Percentiles rank a stretch among this genome's conserved stretches.
Conservation (phyloP, 768 basidiomycete genomes). For the Tylopilus subfusipes region DNA sequence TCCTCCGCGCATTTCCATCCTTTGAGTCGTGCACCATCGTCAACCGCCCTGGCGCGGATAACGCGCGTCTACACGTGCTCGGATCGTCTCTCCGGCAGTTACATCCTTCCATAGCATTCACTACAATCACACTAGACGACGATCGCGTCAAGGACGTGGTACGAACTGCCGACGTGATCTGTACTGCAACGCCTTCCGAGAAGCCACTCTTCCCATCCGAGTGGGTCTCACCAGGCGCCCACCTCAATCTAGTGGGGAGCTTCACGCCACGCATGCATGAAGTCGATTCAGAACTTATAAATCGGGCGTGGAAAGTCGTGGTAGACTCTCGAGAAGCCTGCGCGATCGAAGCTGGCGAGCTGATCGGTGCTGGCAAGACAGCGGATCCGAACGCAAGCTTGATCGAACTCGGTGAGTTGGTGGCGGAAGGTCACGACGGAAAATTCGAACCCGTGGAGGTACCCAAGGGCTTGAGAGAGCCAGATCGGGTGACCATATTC, state of each 20-base stretch:
- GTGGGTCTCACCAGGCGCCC: slow-evolving; percentile 60
- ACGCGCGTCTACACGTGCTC: slow-evolving; percentile 45
- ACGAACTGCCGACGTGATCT: slow-evolving; percentile 46
- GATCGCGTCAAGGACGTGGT: slow-evolving; percentile 11
- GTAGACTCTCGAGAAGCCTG: slow-evolving; percentile 78
- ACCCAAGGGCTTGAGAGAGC: slow-evolving; percentile 10
- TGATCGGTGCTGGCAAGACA: slow-evolving; percentile 51
- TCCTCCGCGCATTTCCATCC: slow-evolving; percentile 54
- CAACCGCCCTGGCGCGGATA: slow-evolving; percentile 48
- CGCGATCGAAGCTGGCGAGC: slow-evolving; percentile 75
- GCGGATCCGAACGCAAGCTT: slow-evolving; percentile 38
- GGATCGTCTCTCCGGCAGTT: slow-evolving; percentile 23
- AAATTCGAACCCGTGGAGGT: slow-evolving; percentile 10
- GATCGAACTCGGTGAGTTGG: slow-evolving; percentile 68
- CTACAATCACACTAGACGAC: slow-evolving; percentile 8
- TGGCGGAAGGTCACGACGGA: slow-evolving; percentile 23
- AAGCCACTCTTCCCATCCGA: slow-evolving; percentile 64
- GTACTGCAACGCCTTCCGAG: slow-evolving; percentile 70
- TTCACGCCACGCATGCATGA: slow-evolving; percentile 83
- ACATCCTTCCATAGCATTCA: slow-evolving; percentile 26
- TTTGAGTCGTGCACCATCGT: slow-evolving; percentile 55
- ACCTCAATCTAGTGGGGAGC: slow-evolving; percentile 76
- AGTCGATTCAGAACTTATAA: slow-evolving; percentile 56
- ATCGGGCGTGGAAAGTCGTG: slow-evolving; percentile 52
- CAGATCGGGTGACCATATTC: slow-evolving; percentile 68